Percentiles rank a stretch among this genome's conserved stretches.
Evolutionary conservation across 192 early-diverging fungal genomes (phyloP).

Genomic region (Mycoemilia scoparia): DNA sequence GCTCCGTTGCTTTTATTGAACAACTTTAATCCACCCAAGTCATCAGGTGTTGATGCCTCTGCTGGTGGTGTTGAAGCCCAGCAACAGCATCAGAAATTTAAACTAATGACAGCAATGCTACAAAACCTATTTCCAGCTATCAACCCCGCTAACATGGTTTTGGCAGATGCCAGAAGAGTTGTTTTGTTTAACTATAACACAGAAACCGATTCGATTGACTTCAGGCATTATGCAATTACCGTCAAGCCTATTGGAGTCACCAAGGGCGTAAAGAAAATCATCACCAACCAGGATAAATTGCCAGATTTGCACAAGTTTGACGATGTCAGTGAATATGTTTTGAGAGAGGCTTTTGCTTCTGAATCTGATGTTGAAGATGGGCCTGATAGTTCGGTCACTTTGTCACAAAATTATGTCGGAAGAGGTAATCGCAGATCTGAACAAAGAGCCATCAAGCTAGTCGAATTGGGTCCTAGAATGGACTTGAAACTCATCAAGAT

Average conservation of each 20-base stretch:
- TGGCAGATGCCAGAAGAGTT: slow-evolving; percentile 74
- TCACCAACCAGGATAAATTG: slow-evolving; percentile 48
- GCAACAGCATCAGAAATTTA: slow-evolving; percentile 54
- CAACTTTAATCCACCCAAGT: too few species aligned
- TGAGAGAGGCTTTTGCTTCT: slow-evolving; percentile 62
- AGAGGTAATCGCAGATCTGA: slow-evolving; percentile 52
- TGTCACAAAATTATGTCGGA: slow-evolving; percentile 67
- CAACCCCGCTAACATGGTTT: slow-evolving; percentile 85
- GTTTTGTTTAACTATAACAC: slow-evolving; percentile 80
- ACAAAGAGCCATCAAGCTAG: slow-evolving; percentile 67
- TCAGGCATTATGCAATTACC: slow-evolving; percentile 82
- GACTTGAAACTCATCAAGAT: slow-evolving; percentile 74
- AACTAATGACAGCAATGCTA: slow-evolving; percentile 84
- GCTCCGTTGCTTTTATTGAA: slow-evolving; percentile 54
- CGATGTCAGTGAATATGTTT: slow-evolving; percentile 86
- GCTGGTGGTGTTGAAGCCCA: slow-evolving; percentile 12
- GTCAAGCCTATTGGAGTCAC: slow-evolving; percentile 78
- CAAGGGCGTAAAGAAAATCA: slow-evolving; percentile 75
- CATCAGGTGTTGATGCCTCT: slow-evolving; percentile 2
- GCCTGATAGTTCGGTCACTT: slow-evolving; percentile 63
- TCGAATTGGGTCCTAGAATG: slow-evolving; percentile 86
- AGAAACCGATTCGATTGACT: slow-evolving; percentile 66
- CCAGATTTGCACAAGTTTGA: slow-evolving; percentile 61
- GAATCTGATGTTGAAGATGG: slow-evolving; percentile 90
- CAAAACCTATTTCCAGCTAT: slow-evolving; percentile 96